Evolutionary conservation across 192 early-diverging fungal species (phyloP), one percentile per base, ranked within the genome.

Genomic region (Geosiphon pyriformis): DNA sequence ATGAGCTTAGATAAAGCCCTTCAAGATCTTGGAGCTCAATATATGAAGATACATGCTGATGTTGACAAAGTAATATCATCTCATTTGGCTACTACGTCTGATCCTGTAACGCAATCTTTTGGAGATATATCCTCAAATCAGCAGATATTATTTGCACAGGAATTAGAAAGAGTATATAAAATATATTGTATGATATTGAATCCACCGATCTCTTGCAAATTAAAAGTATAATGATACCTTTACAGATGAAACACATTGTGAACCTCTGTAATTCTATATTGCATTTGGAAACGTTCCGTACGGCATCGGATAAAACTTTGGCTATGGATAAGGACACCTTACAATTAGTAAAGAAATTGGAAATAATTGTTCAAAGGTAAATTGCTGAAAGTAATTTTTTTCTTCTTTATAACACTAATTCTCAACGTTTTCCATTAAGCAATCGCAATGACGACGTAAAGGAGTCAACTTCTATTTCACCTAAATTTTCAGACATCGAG

Each of bases 281-380:
- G 18, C 64, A 66, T 42, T 46, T 66, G 17, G 64, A 66, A 52
- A 35, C 64, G 11, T 66, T 66, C 34, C 64, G 64, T 4, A 55
- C 23, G 18, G 2, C 33, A 64, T 48, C 63, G 20, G 63, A 65
- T 18, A 66, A 66, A 30, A 66, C 49, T 2, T 23, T 3, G 0
- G 52, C 35, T 30, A 66, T 66, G 64, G 64, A 66, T 66, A 48
- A 20, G 20, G 64, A 66, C 54, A 66, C 64, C 25, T 23, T 66
- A 12, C 37, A 42, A 42, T 42, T 42, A 42, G 6, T 42, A 10
- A 10, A 10, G 37, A 42, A 42, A 42, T 42, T 10, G 15, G 6
- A 42, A 42, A 10, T 42, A 42, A 42, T 10, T 42, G 6, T 10
- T 42, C 15, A 6, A 22, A 55, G 23, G 12, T 20, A 22, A 55